Base-by-base conservation (phyloP, 495 filamentous ascomycete species). In the Annulohypoxylon stygium region DNA sequence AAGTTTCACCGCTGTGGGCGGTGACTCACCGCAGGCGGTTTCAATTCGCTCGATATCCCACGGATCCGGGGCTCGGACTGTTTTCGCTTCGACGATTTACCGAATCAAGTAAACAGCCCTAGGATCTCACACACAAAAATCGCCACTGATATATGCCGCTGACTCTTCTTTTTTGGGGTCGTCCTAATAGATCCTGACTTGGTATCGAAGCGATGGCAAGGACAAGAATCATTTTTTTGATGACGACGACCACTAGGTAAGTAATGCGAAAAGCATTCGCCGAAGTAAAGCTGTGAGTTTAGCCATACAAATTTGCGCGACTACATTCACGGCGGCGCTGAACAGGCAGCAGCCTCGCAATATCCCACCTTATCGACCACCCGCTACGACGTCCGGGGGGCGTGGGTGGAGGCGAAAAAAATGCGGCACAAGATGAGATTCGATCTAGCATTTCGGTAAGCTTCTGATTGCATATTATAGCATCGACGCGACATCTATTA, bases 271-370 rank as follows among this genome's bases (percentile, higher is more conserved):
- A 43, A 64, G 33, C 39, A 67, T 67, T 63, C 61, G 62, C 34
- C 58, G 11, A 39, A 41, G 4, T 51, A 9, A 26, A 43, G 30
- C 33, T 58, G 55, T 69, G 55, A 69, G 59, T 51, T 63, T 53
- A 34, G 43, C 71, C 71, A 70, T 66, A 58, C 4, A 62, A 33
- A 67, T 48, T 23, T 34, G 43, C 8, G 43, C 26, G 41, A 58
- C 14, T 7, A 25, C 14, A 41, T 61, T 74, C 57, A 62, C 30
- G 67, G 66, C 54, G 50, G 43, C 62, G 67, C 57, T 58, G 50
- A 74, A 20, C n/a, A 74, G 71, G 71, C 71, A 74, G 67, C 71
- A 74, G 71, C 71, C 62, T 70, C 71, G 67, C 62, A 74, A 51
- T 34, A 60, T 64, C 16, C 45, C 25, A 65, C 58, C 16, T 16